Evolutionary conservation across 345 rosid genomes (phyloP).

Genomic region (Citrus australasica): DNA sequence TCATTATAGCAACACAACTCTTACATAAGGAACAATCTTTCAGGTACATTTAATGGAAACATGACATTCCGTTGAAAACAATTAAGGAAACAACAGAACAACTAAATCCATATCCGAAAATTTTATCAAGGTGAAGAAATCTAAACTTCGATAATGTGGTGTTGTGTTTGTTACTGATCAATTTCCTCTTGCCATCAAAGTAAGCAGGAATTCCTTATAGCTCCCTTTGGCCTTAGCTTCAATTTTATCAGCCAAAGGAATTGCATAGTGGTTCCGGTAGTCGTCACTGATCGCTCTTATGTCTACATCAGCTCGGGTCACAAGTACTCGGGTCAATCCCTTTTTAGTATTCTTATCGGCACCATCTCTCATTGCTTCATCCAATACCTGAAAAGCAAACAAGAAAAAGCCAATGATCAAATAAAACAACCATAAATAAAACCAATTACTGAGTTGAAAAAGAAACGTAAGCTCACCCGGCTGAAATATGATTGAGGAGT

Average conservation of each 20-base stretch:
- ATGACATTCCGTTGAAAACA: not conserved
- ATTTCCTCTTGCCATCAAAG: slow-evolving; percentile 44
- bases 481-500: slow-evolving; percentile 61
- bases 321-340: slow-evolving; percentile 67
- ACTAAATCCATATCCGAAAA: not conserved
- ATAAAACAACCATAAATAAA: not conserved
- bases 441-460: not conserved
- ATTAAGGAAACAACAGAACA: not conserved
- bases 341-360: slow-evolving; percentile 53
- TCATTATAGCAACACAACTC: not conserved
- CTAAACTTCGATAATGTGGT: not conserved
- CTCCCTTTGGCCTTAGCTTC: slow-evolving; percentile 61
- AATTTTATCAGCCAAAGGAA: slow-evolving; percentile 41
- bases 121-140: slow-evolving; percentile 1
- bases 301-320: slow-evolving; percentile 64
- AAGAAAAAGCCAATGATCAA: not conserved
- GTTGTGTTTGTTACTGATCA: slow-evolving; percentile 10
- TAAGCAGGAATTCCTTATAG: slow-evolving; percentile 70
- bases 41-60: not conserved
- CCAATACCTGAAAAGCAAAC: slow-evolving; percentile 46
- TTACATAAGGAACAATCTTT: not conserved
- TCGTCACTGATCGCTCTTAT: slow-evolving; percentile 53
- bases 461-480: slow-evolving; percentile 37
- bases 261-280: slow-evolving; percentile 39
- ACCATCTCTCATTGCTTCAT: slow-evolving; percentile 43